Conservation (phyloP, 2,329 filamentous ascomycete genomes). For the Geoglossum cookeanum region DNA sequence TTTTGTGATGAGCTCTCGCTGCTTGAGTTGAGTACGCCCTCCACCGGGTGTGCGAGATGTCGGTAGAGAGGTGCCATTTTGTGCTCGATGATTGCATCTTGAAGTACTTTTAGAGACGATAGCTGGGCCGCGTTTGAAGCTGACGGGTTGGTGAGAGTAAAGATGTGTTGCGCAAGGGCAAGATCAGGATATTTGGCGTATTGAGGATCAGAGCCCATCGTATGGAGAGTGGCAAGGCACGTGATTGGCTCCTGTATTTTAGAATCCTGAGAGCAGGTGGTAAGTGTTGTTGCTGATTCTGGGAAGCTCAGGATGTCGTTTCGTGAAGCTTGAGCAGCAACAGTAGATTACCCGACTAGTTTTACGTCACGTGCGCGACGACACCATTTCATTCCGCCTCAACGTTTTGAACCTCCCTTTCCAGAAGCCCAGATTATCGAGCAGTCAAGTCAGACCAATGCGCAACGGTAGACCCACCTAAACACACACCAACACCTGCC, state of each 20-base stretch:
- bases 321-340: not conserved
- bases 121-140: constrained; percentile 48
- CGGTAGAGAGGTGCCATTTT: constrained; percentile 81
- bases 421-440: not conserved
- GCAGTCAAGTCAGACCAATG: not conserved
- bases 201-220: constrained; percentile 63
- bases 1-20: constrained; percentile 40
- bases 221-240: not conserved
- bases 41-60: constrained; percentile 62
- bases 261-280: not conserved
- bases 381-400: not conserved
- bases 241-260: not conserved
- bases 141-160: constrained; percentile 67
- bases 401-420: not conserved
- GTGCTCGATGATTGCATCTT: constrained; percentile 65
- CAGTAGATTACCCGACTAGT: not conserved
- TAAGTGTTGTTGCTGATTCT: not conserved
- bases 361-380: not conserved
- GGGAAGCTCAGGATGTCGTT: not conserved
- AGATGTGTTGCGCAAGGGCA: constrained; percentile 67
- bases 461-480: not conserved
- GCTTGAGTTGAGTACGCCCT: constrained; percentile 61
- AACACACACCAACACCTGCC: too few relatives aligned
- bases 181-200: constrained; percentile 73
- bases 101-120: constrained; percentile 49